Evolutionary conservation across 441 rosid genomes (phyloP), one percentile per base, ranked within the genome.

Genomic region (Biscutella laevigata): DNA sequence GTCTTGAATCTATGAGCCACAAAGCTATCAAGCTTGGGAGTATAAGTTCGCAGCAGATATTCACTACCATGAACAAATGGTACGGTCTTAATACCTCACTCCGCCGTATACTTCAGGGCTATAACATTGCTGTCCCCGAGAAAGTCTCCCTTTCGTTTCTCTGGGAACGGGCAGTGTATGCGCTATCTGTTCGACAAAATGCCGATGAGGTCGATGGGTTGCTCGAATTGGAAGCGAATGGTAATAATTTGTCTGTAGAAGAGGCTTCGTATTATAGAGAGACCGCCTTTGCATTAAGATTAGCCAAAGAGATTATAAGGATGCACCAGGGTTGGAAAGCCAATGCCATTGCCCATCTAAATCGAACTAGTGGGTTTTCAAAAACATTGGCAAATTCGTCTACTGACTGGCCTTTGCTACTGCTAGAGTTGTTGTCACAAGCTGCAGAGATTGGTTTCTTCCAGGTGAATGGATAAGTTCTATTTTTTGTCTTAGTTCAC

Each of bases 351-450:
- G 64, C 92, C n/a, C 74, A 74, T 69, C 69, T 92, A 59, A 88
- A 92, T 66, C 71, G 53, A 72, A 79, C 72, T 14, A 84, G 83
- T 14, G 80, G 77, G 45, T 86, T 82, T 71, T 92, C 97, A 2
- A 80, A 84, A 77, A 73, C 95, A 1, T 66, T 88, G 48, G 94
- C 95, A 0, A 74, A 92, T 79, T 84, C 95, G 0, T 81, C 75
- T 50, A 81, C 97, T 16, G 92, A 88, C 41, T 92, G 97, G 99
- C 99, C 95, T 21, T 79, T 78, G 68, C 67, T 92, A 71, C 59
- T 92, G 78, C 73, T 92, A 12, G 97, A 92, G 58, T 71, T 92
- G 77, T 61, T 92, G 68, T 88, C 99, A 27, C 77, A 86, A 63
- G 84, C 95, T 67, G 97, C 99, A 19, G 97, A 92, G 69, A 75